Evolutionary conservation across 441 rosid genomes (phyloP), one percentile per base, ranked within the genome.

Genomic region (Flueggea neowawraea): DNA sequence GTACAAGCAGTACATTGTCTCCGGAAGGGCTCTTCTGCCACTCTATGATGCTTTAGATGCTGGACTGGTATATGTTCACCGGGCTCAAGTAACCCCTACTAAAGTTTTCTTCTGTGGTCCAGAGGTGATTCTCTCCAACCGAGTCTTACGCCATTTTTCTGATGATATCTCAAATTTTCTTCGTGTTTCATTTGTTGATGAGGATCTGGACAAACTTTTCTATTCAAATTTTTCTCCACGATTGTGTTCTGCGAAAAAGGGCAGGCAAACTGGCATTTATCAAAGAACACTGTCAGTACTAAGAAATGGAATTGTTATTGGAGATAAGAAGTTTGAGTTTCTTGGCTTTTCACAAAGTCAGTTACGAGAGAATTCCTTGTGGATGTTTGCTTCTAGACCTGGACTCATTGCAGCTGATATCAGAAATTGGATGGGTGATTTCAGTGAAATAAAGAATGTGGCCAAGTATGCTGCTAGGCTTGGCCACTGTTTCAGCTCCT

Each of bases 291-390:
- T 68, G 3, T 79, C 86, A 16, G 69, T 67, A 55, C 79, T 84
- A 14, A 61, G 75, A 16, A 76, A 80, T 68, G 91, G 89, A 63
- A 75, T 87, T 17, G 75, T 58, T 3, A 76, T 82, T 47, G 78
- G 80, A n/a, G 69, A 70, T 16, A 80, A 80, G 71, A 73, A 65
- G 57, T 80, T 84, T 66, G 86, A 85, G 59, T 86, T 87, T 73
- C 86, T 86, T 6, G 96, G 89, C 5, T 88, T 81, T 57, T 88
- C 92, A 14, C 69, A 84, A 2, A 82, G 87, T 68, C 96, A 88
- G 48, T 31, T 88, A 33, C 76, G 84, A 0, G 95, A 85, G 39
- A 82, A 72, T 65, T 85, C 91, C 3, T 77, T 81, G 15, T 86
- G 96, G 96, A 82, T 86, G 89, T 86, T 89, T 65, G 90, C 96